phyloP scores from a whole-genome alignment of 2,329 filamentous ascomycete species.

The Macrophomina phaseolina region DNA sequence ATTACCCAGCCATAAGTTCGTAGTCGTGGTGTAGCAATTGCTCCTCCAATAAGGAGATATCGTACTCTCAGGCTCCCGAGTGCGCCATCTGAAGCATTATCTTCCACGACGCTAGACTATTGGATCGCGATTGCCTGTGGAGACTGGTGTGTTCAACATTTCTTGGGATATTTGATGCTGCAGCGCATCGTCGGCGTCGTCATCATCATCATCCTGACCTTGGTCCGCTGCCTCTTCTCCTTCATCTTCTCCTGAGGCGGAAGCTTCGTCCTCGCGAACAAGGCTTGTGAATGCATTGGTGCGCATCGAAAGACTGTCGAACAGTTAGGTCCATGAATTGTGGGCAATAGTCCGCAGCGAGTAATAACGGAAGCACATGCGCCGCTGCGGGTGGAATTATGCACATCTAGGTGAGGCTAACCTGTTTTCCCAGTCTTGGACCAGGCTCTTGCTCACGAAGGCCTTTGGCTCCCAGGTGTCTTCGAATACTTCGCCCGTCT shows the following conservation, averaged over 20 bases:
- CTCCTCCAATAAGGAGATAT: no score
- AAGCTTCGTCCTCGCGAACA: background rate
- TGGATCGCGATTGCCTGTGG: background rate
- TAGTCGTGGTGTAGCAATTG: no score
- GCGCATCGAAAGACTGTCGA: no score
- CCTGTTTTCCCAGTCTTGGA: background rate
- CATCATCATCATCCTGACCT: background rate
- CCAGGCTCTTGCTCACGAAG: background rate
- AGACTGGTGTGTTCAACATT: background rate
- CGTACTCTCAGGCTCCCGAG: no score
- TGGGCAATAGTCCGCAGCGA: no score
- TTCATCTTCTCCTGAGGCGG: background rate
- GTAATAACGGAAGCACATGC: no score
- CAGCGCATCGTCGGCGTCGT: background rate
- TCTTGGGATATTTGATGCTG: background rate
- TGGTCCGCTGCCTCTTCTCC: background rate
- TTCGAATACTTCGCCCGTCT: conserved; percentile 9
- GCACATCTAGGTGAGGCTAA: no score
- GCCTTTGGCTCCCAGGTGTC: conserved; percentile 16
- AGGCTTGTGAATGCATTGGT: background rate
- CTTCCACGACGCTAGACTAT: background rate
- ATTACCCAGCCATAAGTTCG: no score
- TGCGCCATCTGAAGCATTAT: no score
- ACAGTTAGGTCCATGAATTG: no score
- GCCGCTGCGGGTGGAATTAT: no score